Base-by-base conservation (phyloP, 371 early-diverging fungal species). In the Mortierella sp. region DNA sequence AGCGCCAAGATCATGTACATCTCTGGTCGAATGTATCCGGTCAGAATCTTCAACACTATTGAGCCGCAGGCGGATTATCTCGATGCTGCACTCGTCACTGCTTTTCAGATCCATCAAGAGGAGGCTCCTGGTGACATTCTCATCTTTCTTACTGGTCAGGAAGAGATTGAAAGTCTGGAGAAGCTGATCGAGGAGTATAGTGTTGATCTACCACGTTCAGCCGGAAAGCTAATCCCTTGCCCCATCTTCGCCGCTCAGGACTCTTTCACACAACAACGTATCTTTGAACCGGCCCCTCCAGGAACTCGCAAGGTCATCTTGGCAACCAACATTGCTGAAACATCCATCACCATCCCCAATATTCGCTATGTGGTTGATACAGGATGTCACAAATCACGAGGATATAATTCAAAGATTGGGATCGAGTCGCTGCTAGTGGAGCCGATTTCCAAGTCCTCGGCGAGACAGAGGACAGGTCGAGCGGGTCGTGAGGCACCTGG, bases 241-340 rank as follows among this genome's bases (percentile, higher is more conserved):
- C 95, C 96, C 3, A 82, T 98, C 21, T 99, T 97, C 82, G 95
- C 97, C 19, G 90, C 96, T 18, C 88, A 98, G 60, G 97, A 98
- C 13, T 94, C 97, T 0, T 84, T 86, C 19, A 90, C 91, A 59
- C 98, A 98, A 72, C 96, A 91, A 71, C 87, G 86, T 49, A 97
- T 97, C 42, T 96, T 97, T 79, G 91, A 93, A 57, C 88, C 91
- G 26, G 90, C 95, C 6, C 97, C 98, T 3, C 82, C 74, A 24
- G 91, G 93, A 41, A 85, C 90, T 0, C 91, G 98, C 39, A 98
- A 98, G 82, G 89, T 95, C 48, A 94, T 99, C 47, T 86, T 99
- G 18, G 91, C 98, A 0, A 94, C 99, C 31, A 99, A 99, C 82
- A 95, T 99, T 81, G 98, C 99, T n/a, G 99, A 99, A 82, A 99